Evolutionary conservation across 2,329 filamentous ascomycete species (phyloP).

Genomic region (Penicillium sp.): DNA sequence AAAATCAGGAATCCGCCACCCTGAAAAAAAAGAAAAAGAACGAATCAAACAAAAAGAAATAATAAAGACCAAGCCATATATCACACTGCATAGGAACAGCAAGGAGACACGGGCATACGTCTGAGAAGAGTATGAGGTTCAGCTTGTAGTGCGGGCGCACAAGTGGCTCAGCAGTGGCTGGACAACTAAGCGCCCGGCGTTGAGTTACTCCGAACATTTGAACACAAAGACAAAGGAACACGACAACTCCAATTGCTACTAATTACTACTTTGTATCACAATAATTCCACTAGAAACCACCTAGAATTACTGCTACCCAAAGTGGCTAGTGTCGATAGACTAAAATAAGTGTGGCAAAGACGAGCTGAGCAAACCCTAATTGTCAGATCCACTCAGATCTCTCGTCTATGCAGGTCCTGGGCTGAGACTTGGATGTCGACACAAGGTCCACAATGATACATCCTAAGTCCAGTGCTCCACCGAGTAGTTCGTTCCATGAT

Average conservation of each 20-base stretch:
- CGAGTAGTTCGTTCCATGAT: slow-evolving; percentile 1
- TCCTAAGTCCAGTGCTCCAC: slow-evolving; percentile 9
- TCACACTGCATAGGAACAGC: slow-evolving; percentile 6
- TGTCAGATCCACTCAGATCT: slow-evolving; percentile 11
- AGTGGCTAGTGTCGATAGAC: neutral
- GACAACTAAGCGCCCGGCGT: neutral
- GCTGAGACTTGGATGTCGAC: neutral
- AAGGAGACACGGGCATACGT: slow-evolving; percentile 1
- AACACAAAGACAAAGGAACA: no score
- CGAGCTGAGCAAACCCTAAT: slow-evolving; percentile 9
- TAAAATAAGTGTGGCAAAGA: slow-evolving; percentile 10
- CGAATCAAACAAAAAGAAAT: neutral
- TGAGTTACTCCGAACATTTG: neutral
- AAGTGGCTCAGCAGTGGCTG: slow-evolving; percentile 26
- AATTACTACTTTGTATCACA: no score
- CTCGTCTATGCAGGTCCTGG: slow-evolving; percentile 10
- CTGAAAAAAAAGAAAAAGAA: neutral
- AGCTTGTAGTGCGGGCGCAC: slow-evolving; percentile 20
- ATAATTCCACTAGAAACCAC: neutral
- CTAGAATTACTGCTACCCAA: neutral
- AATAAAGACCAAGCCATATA: neutral
- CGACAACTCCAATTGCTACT: no score
- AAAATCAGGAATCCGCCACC: neutral
- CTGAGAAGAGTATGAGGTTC: slow-evolving; percentile 6
- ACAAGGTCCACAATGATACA: slow-evolving; percentile 10